Conservation (phyloP, 176 grass and related monocot genomes). For the Poa pratensis region DNA sequence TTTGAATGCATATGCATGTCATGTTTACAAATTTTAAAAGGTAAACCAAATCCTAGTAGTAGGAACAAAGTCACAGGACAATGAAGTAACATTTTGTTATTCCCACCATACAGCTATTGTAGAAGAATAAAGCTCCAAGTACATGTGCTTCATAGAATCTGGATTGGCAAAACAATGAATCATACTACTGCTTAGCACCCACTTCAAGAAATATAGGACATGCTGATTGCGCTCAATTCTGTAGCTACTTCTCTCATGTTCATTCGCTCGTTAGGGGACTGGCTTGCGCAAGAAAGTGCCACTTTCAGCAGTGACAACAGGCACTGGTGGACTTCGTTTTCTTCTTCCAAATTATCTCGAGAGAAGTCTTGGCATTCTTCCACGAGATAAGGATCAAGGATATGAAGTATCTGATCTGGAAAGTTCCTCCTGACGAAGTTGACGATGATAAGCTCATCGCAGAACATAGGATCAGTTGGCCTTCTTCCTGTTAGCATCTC, state of each 20-base stretch:
- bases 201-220: neutral
- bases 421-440: constrained; percentile 13
- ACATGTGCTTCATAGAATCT: neutral
- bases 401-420: neutral
- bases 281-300: constrained; percentile 19
- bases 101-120: neutral
- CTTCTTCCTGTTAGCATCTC: constrained; percentile 31
- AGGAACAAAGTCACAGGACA: neutral
- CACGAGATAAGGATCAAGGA: neutral
- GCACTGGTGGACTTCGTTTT: neutral
- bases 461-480: constrained; percentile 38
- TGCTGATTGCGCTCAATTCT: neutral
- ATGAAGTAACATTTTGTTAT: neutral
- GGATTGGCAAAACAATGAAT: neutral
- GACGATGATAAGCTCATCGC: constrained; percentile 26
- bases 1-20: neutral
- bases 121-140: neutral
- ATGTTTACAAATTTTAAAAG: neutral
- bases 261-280: constrained; percentile 2
- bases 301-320: neutral
- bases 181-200: too few relatives aligned
- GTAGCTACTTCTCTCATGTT: constrained; percentile 28
- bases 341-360: neutral
- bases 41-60: neutral
- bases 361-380: constrained; percentile 11